Evolutionary conservation across 2,329 filamentous ascomycete species (phyloP).

Genomic region (Magnaporthiopsis incrustans): DNA sequence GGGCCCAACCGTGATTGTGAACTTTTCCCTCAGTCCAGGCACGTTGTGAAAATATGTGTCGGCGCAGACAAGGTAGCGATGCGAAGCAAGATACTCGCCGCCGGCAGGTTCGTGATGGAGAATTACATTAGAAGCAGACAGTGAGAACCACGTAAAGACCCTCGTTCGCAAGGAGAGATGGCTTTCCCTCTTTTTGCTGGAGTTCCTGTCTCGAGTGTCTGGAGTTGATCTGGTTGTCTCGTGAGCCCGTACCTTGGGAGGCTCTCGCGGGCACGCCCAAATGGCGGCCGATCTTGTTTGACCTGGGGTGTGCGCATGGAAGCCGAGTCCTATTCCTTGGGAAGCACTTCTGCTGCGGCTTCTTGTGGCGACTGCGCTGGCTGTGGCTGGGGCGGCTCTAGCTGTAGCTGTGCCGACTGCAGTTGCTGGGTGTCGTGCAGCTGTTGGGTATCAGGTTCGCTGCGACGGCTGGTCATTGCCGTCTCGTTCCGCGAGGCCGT

Average conservation of each 20-base stretch:
- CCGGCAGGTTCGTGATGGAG: neutral
- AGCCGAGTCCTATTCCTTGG: neutral
- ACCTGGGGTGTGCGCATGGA: neutral
- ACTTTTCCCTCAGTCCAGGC: neutral
- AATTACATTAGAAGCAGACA: neutral
- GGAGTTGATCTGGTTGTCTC: neutral
- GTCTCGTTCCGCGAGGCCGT: conserved; percentile 10
- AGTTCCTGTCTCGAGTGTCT: neutral
- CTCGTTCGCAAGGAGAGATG: neutral
- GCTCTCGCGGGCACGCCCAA: neutral
- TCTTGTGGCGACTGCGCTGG: neutral
- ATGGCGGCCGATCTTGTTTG: neutral
- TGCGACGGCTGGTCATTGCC: conserved; percentile 13
- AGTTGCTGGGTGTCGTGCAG: neutral
- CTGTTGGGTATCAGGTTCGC: conserved; percentile 4
- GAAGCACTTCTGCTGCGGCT: neutral
- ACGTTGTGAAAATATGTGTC: neutral
- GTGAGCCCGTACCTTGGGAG: neutral
- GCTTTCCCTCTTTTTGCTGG: neutral
- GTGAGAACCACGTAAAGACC: neutral
- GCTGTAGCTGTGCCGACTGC: neutral
- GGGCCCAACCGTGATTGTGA: neutral
- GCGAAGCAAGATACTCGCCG: neutral
- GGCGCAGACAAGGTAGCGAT: neutral
- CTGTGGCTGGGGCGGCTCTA: neutral